Evolutionary conservation across 169 alveolate species (phyloP), one percentile per base, ranked within the genome.

Genomic region (Pseudocohnilembus persalinus): DNA sequence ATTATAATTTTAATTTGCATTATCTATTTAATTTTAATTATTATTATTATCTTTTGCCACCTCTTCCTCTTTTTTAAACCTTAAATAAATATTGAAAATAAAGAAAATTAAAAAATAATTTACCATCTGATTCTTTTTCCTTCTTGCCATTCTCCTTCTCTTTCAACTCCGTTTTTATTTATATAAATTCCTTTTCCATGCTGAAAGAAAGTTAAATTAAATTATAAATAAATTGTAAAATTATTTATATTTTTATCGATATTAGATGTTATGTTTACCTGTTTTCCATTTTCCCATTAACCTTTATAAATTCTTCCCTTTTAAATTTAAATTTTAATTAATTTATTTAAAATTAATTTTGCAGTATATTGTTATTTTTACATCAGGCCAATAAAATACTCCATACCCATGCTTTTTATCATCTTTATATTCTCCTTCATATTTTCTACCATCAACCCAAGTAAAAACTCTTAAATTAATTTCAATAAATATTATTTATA

Each of bases 71-170:
- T 49, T 49, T 49, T 49, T 49, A 49, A 49, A 11, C 68, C 68
- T 49, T 11, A 49, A 49, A 49, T 49, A 11, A 11, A 49, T 11
- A 49, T 49, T 49, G 4, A 11, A 49, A 49, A 49, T 49, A 49
- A 49, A 49, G 4, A 49, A 49, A 49, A 49, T 11, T 49, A 11
- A 49, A 49, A 49, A 49, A 11, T 49, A 49, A 49, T 49, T 49
- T 49, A 49, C 96, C 96, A 93, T 74, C 85, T 88, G 63, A 85
- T 88, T 85, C 96, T 90, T 77, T 93, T 93, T 27, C 94, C 94
- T 65, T 88, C 83, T 31, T 74, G 76, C 95, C 95, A 93, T 74
- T 84, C 90, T 30, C 96, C 96, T 73, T 77, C 84, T 78, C 79
- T 87, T 79, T 81, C 77, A 76, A 74, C 77, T 64, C 93, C 94